Evolutionary conservation across 768 basidiomycete species (phyloP), one percentile per base, ranked within the genome.

Genomic region (Tricholomella constricta): DNA sequence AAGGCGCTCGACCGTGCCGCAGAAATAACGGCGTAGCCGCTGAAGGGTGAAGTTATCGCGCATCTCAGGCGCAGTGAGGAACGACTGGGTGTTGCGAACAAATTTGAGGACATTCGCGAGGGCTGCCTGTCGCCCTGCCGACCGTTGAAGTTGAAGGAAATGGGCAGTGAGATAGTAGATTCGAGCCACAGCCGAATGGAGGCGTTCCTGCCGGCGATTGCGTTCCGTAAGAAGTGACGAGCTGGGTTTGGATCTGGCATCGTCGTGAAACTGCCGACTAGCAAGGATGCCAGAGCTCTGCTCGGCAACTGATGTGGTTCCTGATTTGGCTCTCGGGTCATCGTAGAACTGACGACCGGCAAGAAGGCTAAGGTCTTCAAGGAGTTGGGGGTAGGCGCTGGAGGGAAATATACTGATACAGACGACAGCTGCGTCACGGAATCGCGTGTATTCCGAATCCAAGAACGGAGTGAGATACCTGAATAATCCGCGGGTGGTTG

Each of bases 331-430:
- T 42, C 80, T 69, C 17, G 78, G 73, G 55, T 91, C 90, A 59
- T 95, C 93, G 57, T 91, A 91, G 58, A 94, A 84, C 59, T 94
- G 91, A 19, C 89, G 83, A 29, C 86, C 84, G 2, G 89, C 83
- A 44, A 96, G 82, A 5, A 85, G 78, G 54, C 86, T 87, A 27
- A 97, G 79, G 55, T 94, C 91, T 58, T 95, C 93, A 15, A 95
- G 73, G 19, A 97, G 76, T 27, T 89, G 84, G 9, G 88, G 82
- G 66, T 95, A 94, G 0, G 83, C 84, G 58, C 73, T 79, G 10
- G 84, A 77, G 5, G 91, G 90, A 59, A 96, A 89, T 22, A 89
- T 85, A 62, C 94, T 94, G 64, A 98, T 89, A 52, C 93, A 91
- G 32, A 91, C 73, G 9, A 95, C 91, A 11, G 91, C 91, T 0